Base-by-base conservation (phyloP, 2,329 filamentous ascomycete genomes). In the Penicillium nordicum region DNA sequence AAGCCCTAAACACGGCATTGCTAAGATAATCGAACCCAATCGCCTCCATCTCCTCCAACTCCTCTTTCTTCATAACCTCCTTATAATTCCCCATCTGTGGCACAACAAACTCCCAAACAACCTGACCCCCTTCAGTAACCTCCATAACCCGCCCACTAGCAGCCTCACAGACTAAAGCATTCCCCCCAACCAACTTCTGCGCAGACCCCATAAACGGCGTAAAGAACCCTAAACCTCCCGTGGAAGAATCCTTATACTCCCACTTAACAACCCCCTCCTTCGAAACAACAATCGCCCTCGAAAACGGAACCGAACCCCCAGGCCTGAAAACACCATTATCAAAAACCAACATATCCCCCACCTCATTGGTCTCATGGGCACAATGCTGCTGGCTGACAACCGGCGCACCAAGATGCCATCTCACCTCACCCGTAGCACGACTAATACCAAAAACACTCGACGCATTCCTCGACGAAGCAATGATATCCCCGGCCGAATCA, bases 201-300 rank as follows among this genome's bases (percentile, higher is more conserved):
- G 77, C 77, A 47, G 73, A 73, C 21, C 78, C 78, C 77, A 80
- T 79, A 50, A 79, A 79, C 0, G 77, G 76, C 0, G 74, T 78
- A 64, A 78, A 79, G 61, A 78, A 77, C 6, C 67, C 70, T 50
- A 76, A 64, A 6, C 72, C 71, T 40, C 72, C 30, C 0, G 69
- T 65, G 10, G 63, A 68, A 1, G 50, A 63, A 54, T 80, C 78
- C 9, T 67, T 67, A 47, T 79, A 79, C 51, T 79, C 70, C 78
- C 78, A 80, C 3, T 74, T 65, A 21, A 79, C 72, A 41, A 74
- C 48, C 48, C 78, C 78, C 16, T 59, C 57, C 1, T 71, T 69
- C 3, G 70, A 68, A 12, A 80, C 72, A 50, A 76, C 64, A 40
- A 80, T 76, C 3, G 75, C 77, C 5, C 78, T 68, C 2, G 74